Evolutionary conservation across 202 grass and related monocot species (phyloP).

Genomic region (Elaeis oleifera): DNA sequence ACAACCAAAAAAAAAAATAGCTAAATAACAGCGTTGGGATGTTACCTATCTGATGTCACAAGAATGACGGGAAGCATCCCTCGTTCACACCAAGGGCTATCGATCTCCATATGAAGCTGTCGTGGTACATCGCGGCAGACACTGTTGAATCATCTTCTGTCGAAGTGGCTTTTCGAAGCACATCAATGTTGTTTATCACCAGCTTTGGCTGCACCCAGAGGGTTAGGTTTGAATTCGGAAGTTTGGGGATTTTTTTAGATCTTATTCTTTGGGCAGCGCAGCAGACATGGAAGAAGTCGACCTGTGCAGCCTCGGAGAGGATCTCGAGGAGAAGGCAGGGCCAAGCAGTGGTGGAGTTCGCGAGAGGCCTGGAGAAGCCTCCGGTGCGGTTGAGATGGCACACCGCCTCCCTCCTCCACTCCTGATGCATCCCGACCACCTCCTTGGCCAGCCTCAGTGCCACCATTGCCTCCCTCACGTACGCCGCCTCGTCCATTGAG

Average conservation of each 20-base stretch:
- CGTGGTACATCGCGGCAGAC: constrained; percentile 68
- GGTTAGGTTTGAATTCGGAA: too few species aligned
- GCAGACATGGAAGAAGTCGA: constrained; percentile 68
- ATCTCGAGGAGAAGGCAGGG: constrained; percentile 82
- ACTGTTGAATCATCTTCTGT: constrained; percentile 52
- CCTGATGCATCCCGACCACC: constrained; percentile 59
- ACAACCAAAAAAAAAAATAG: background rate
- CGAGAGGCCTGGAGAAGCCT: constrained; percentile 53
- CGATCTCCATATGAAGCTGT: constrained; percentile 87
- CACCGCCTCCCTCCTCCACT: constrained; percentile 60
- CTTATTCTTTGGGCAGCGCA: too few species aligned
- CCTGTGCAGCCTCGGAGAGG: constrained; percentile 51
- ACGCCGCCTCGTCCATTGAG: constrained; percentile 71
- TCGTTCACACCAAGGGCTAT: constrained; percentile 78
- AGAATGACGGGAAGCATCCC: constrained; percentile 73
- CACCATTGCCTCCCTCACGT: constrained; percentile 54
- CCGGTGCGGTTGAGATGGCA: constrained; percentile 55
- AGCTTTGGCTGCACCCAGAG: constrained; percentile 64
- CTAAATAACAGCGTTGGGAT: background rate
- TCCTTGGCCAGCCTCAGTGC: constrained; percentile 74
- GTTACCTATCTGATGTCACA: constrained; percentile 76
- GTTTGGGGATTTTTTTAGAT: too few species aligned
- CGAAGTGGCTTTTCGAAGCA: constrained; percentile 49
- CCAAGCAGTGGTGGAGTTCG: constrained; percentile 74
- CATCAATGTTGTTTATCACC: constrained; percentile 85